Evolutionary conservation across 2,329 filamentous ascomycete species (phyloP).

Genomic region (Cytospora leucostoma): DNA sequence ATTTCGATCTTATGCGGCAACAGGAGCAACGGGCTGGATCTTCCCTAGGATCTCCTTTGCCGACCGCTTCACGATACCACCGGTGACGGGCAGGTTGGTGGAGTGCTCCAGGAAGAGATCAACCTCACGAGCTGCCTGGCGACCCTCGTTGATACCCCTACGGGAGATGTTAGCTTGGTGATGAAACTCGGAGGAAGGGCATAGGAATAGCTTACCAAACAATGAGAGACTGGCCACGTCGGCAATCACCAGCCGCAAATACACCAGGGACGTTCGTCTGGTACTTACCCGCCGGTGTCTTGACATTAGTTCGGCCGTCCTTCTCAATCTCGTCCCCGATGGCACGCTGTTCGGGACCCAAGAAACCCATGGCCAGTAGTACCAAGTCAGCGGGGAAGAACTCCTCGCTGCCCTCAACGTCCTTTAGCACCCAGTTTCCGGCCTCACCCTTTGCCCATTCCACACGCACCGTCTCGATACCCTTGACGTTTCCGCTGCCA

Average conservation of each 20-base stretch:
- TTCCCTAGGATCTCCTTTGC: conserved; percentile 65
- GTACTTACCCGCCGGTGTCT: conserved; percentile 87
- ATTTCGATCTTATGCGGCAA: conserved; percentile 28
- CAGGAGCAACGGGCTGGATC: conserved; percentile 32
- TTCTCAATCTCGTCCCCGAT: conserved; percentile 85
- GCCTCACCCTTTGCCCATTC: conserved; percentile 91
- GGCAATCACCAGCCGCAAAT: conserved; percentile 93
- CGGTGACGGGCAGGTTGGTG: conserved; percentile 83
- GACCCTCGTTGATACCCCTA: conserved; percentile 95
- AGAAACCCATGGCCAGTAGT: conserved; percentile 94
- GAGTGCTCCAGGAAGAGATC: conserved; percentile 82
- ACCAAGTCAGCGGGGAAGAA: conserved; percentile 97
- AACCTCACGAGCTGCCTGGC: conserved; percentile 88
- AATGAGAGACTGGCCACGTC: conserved; percentile 91
- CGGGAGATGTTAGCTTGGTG: conserved; percentile 38
- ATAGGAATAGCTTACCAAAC: conserved; percentile 69
- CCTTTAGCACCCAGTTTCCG: conserved; percentile 98
- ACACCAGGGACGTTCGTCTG: conserved; percentile 84
- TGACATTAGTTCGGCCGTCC: conserved; percentile 92
- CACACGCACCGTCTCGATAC: conserved; percentile 92
- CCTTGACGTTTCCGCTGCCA: conserved; percentile 83
- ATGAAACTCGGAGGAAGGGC: background rate
- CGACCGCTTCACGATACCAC: conserved; percentile 87
- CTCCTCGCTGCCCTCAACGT: conserved; percentile 87
- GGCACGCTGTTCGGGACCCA: conserved; percentile 87